Conservation (phyloP, 1,139 yeast species). For the Diutina rugosa region DNA sequence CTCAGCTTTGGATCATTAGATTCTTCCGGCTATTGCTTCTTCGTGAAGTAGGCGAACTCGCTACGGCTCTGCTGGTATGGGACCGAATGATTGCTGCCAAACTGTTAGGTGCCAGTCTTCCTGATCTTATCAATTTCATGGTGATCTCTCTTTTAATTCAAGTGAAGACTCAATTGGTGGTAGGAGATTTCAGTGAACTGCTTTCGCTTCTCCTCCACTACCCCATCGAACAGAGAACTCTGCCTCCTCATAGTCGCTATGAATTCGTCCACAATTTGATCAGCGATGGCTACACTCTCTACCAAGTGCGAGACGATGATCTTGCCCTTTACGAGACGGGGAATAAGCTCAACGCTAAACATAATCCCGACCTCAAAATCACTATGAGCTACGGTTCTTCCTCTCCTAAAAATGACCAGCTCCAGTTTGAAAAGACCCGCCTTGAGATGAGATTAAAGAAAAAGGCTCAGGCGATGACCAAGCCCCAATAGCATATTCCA, state of each 20-base stretch:
- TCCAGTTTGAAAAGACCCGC: conserved; percentile 30
- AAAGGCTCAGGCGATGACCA: conserved; percentile 18
- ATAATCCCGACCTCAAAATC: conserved; percentile 25
- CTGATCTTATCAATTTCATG: conserved; percentile 34
- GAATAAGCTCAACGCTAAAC: conserved; percentile 18
- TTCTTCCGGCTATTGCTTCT: conserved; percentile 46
- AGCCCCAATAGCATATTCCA: neutral
- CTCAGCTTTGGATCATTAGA: conserved; percentile 56
- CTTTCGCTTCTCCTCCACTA: conserved; percentile 47
- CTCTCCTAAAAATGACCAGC: conserved; percentile 11
- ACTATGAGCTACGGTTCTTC: conserved; percentile 16
- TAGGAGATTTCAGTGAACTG: conserved; percentile 53
- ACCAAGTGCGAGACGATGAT: conserved; percentile 19
- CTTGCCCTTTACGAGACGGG: conserved; percentile 30
- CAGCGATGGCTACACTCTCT: conserved; percentile 19
- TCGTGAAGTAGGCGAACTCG: conserved; percentile 40
- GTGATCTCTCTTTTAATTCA: conserved; percentile 39
- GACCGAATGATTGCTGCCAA: conserved; percentile 38
- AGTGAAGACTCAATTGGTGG: conserved; percentile 33
- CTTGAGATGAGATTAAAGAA: conserved; percentile 33
- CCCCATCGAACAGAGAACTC: conserved; percentile 19
- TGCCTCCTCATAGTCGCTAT: neutral
- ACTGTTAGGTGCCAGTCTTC: conserved; percentile 12
- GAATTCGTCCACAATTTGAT: conserved; percentile 15
- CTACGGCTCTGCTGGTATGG: conserved; percentile 36